Conservation (phyloP, 257 asterid species). For the Vinca minor region DNA sequence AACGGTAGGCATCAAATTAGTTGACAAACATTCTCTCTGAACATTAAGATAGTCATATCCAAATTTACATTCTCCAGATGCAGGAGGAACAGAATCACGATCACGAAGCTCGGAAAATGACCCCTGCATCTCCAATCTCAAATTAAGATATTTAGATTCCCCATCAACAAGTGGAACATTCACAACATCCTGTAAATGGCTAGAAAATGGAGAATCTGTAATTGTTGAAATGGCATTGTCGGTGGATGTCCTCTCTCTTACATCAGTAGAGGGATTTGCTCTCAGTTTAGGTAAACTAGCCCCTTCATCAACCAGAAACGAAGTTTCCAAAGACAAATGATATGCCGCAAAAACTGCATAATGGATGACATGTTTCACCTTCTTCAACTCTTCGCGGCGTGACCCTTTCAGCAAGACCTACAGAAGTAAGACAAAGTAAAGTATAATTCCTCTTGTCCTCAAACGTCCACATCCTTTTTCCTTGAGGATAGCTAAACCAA, state of each 20-base stretch:
- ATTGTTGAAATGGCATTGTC: conserved; percentile 25
- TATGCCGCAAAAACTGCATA: conserved; percentile 94
- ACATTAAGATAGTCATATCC: conserved; percentile 33
- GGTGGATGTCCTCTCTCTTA: conserved; percentile 29
- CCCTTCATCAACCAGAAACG: conserved; percentile 94
- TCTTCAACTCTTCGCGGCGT: conserved; percentile 62
- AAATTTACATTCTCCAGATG: conserved; percentile 27
- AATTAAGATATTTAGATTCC: conserved; percentile 32
- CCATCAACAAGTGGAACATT: conserved; percentile 19
- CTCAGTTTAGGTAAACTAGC: conserved; percentile 61
- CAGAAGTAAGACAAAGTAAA: conserved; percentile 17
- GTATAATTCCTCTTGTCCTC: conserved; percentile 2
- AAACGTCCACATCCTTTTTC: neutral
- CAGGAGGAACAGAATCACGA: conserved; percentile 20
- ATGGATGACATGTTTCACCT: conserved; percentile 65
- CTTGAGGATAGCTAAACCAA: neutral
- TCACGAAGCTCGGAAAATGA: conserved; percentile 38
- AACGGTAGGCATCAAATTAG: too few relatives aligned
- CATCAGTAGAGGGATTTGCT: conserved; percentile 21
- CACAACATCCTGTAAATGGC: conserved; percentile 19
- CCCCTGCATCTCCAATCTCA: conserved; percentile 45
- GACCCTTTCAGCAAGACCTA: conserved; percentile 89
- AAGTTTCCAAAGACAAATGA: conserved; percentile 81
- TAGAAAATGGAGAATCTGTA: conserved; percentile 21
- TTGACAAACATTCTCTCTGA: too few relatives aligned